Base-by-base conservation (phyloP, 148 eudicot genomes). In the Pouteria glomerata region DNA sequence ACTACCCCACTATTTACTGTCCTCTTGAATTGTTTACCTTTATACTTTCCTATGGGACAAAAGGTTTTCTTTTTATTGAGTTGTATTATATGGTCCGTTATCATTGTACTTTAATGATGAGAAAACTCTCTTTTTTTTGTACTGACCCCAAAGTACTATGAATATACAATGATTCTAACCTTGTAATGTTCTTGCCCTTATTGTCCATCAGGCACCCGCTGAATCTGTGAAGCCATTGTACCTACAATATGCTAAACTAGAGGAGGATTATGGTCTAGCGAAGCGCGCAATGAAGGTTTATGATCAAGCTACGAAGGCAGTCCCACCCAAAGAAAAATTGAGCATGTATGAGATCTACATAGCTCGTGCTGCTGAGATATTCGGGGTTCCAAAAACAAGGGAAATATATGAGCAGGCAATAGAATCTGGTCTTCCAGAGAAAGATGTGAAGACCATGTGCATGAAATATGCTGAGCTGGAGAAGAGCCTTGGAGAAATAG, bases 341-440 rank as follows among this genome's bases (percentile, higher is more conserved):
- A 86, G 93, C 82, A 95, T 91, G 99, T 95, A 92, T 74, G 94
- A 92, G 79, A 86, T 92, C 50, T 92, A 92, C 81, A 91, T 95
- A 68, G 93, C 97, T 48, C 87, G 94, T 73, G 96, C 97, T 55
- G 89, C 97, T 26, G 99, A 92, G 73, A 90, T 92, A 58, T 95
- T 88, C 73, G 99, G 99, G 58, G 92, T 95, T 48, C 90, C 99
- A 39, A 90, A 84, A 73, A 90, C 99, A 10, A 84, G 99, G 78
- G 92, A 90, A 63, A 95, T 95, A 23, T 95, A 95, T 73, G 96
- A 89, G 79, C 90, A 89, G 73, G 99, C 97, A 6, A 92, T 95
- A 63, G 84, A 84, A 74, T 89, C 94, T 65, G 96, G 93, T 66
- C 94, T 95, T 66, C 97, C 97, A 23, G 94, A 88, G 61, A 95